Evolutionary conservation across 768 basidiomycete species (phyloP).

Genomic region (Trametes villosa): DNA sequence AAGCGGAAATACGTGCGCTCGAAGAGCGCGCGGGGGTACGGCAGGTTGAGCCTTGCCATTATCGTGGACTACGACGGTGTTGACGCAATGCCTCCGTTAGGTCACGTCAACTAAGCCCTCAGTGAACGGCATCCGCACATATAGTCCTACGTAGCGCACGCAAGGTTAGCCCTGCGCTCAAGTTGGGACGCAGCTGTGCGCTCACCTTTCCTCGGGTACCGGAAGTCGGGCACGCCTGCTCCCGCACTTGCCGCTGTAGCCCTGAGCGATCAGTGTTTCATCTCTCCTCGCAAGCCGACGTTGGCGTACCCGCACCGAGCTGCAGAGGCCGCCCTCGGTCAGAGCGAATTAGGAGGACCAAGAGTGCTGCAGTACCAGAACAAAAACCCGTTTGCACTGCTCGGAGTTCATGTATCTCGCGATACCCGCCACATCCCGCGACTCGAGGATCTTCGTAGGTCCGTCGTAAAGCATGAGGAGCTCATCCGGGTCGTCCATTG

Average conservation of each 20-base stretch:
- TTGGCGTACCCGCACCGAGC: constrained; percentile 67
- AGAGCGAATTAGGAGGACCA: background rate
- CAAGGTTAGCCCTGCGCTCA: background rate
- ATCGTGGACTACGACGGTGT: constrained; percentile 50
- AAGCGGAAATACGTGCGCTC: constrained; percentile 84
- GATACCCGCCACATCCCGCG: constrained; percentile 47
- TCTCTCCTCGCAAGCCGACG: constrained; percentile 15
- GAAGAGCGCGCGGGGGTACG: constrained; percentile 94
- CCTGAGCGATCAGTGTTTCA: background rate
- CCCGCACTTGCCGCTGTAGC: constrained; percentile 42
- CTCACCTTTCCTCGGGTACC: constrained; percentile 47
- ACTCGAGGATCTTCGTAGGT: constrained; percentile 36
- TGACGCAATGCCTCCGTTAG: background rate
- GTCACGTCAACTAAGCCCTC: background rate
- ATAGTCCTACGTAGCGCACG: constrained; percentile 27
- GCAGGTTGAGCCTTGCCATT: constrained; percentile 76
- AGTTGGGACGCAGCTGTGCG: constrained; percentile 5
- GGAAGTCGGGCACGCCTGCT: constrained; percentile 57
- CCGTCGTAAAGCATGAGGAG: constrained; percentile 29
- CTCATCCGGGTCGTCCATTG: constrained; percentile 21
- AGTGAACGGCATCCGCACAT: constrained; percentile 26
- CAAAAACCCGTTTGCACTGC: constrained; percentile 66
- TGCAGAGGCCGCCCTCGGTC: constrained; percentile 29
- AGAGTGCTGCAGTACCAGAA: constrained; percentile 60
- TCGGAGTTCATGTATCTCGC: constrained; percentile 73